Conservation (phyloP, 352 stramenopile genomes). For the Pythium apleroticum region DNA sequence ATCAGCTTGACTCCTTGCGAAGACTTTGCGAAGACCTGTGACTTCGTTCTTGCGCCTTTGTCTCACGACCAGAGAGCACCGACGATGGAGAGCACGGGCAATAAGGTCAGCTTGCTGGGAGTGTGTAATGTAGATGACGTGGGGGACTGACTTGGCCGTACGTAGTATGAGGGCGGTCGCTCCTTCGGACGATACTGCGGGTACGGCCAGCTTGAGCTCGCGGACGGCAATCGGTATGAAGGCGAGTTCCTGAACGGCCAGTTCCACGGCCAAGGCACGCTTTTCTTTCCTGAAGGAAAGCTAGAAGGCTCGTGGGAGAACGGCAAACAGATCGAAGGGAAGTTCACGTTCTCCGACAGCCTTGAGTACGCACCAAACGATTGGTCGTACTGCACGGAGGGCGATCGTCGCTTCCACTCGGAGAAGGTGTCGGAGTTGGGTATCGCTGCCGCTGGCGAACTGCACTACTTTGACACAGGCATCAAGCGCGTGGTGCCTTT, state of each 20-base stretch:
- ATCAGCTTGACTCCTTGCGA: neutral
- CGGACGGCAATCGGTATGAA: slow-evolving; percentile 73
- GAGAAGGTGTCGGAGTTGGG: slow-evolving; percentile 56
- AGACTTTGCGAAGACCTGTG: neutral
- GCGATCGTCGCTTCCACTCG: slow-evolving; percentile 69
- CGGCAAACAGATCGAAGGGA: slow-evolving; percentile 76
- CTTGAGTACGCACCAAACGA: slow-evolving; percentile 58
- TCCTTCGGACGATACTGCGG: slow-evolving; percentile 68
- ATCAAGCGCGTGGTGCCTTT: slow-evolving; percentile 64
- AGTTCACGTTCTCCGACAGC: slow-evolving; percentile 77
- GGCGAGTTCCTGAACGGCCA: slow-evolving; percentile 78
- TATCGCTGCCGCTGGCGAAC: slow-evolving; percentile 52
- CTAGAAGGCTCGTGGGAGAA: slow-evolving; percentile 67
- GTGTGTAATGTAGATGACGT: too few relatives aligned
- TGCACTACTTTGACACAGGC: slow-evolving; percentile 74
- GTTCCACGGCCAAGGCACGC: slow-evolving; percentile 73
- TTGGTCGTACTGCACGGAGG: slow-evolving; percentile 66
- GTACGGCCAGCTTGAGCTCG: slow-evolving; percentile 48
- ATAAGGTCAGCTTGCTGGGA: slow-evolving; percentile 19
- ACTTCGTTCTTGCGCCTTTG: neutral
- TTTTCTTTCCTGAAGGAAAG: slow-evolving; percentile 69
- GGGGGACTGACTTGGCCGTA: neutral
- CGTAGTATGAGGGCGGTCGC: slow-evolving; percentile 55
- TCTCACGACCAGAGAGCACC: neutral
- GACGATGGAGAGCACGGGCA: slow-evolving; percentile 23